Evolutionary conservation across 495 filamentous ascomycete genomes (phyloP).

Genomic region (Chaetomium cochliodes): DNA sequence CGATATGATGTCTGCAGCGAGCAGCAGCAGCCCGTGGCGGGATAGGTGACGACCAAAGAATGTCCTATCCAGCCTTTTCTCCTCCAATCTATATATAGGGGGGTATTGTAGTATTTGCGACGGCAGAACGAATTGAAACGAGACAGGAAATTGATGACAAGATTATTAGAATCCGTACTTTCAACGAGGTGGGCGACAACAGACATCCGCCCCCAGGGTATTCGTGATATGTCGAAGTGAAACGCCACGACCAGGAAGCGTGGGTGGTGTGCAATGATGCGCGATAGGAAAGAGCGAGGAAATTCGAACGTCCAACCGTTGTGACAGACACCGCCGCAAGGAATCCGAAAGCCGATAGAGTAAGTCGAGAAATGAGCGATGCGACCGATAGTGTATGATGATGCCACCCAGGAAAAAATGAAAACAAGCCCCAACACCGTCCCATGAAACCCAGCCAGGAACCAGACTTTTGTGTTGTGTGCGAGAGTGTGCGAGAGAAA

Average conservation of each 20-base stretch:
- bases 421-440: slow-evolving; percentile 22
- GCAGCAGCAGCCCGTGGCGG: neutral
- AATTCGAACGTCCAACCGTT: neutral
- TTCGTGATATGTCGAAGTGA: slow-evolving; percentile 20
- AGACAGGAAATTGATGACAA: slow-evolving; percentile 11
- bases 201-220: slow-evolving; percentile 21
- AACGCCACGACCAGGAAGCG: slow-evolving; percentile 13
- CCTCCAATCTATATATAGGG: slow-evolving; percentile 23
- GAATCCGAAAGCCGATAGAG: slow-evolving; percentile 11
- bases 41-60: neutral
- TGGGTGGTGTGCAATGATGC: neutral
- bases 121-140: slow-evolving; percentile 15
- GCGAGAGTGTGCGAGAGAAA: slow-evolving; percentile 16
- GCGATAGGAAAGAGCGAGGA: slow-evolving; percentile 3
- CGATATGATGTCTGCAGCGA: neutral
- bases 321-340: slow-evolving; percentile 8
- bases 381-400: slow-evolving; percentile 23
- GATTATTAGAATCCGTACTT: slow-evolving; percentile 22
- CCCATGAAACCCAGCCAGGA: slow-evolving; percentile 26
- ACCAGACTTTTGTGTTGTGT: slow-evolving; percentile 17
- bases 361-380: slow-evolving; percentile 17
- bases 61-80: slow-evolving; percentile 6
- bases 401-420: slow-evolving; percentile 23
- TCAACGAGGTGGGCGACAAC: slow-evolving; percentile 11
- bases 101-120: slow-evolving; percentile 20